Conservation (phyloP, 768 basidiomycete species). For the Amanita inopinata region DNA sequence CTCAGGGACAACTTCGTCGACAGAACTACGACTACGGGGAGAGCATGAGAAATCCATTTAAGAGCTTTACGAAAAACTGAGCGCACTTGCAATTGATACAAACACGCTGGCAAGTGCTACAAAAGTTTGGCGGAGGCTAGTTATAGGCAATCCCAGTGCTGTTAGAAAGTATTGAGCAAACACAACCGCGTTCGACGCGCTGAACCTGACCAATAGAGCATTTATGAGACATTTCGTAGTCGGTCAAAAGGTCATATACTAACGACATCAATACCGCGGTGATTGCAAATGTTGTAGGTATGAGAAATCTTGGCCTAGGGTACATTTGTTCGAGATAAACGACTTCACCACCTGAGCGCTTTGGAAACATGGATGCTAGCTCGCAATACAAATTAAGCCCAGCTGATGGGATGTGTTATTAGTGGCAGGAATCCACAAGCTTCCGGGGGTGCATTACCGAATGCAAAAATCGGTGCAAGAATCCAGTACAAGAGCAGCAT, state of each 20-base stretch:
- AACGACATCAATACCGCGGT: constrained; percentile 26
- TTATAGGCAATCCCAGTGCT: constrained; percentile 22
- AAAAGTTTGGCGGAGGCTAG: constrained; percentile 18
- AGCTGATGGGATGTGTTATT: constrained; percentile 14
- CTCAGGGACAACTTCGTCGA: constrained; percentile 28
- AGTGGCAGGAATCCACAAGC: not conserved
- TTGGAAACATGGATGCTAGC: constrained; percentile 37
- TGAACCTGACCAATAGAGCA: constrained; percentile 16
- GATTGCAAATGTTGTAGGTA: constrained; percentile 34
- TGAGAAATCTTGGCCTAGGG: constrained; percentile 31
- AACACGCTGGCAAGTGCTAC: constrained; percentile 18
- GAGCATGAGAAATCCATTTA: not conserved
- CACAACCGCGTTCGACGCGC: constrained; percentile 25
- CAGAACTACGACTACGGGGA: constrained; percentile 20
- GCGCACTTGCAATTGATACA: constrained; percentile 20
- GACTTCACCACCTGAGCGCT: constrained; percentile 39
- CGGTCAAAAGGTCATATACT: constrained; percentile 13
- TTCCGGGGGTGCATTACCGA: constrained; percentile 13
- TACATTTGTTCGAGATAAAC: constrained; percentile 39
- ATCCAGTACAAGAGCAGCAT: constrained; percentile 23
- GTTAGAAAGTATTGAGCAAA: constrained; percentile 29
- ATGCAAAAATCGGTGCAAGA: constrained; percentile 23
- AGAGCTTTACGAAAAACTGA: not conserved
- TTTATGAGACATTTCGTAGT: not conserved
- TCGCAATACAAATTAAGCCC: constrained; percentile 31